Conservation (phyloP, 768 basidiomycete species). For the Suillus discolor region DNA sequence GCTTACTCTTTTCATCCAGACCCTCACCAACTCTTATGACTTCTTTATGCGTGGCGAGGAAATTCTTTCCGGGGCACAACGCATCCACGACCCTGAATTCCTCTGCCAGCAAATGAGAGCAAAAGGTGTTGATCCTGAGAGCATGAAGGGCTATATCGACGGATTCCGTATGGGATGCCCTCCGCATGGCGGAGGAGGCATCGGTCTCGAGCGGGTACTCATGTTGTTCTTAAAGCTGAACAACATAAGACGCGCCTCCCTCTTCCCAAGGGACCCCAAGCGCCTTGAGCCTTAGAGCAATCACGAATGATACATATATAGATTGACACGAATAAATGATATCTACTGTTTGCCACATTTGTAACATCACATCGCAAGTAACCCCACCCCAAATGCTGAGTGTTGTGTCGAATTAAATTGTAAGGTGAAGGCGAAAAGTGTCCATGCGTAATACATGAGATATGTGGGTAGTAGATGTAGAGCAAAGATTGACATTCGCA, state of each 20-base stretch:
- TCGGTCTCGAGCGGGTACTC: conserved; percentile 92
- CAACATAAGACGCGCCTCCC: conserved; percentile 89
- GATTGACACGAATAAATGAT: conserved; percentile 2
- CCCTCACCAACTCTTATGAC: conserved; percentile 97
- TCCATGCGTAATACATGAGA: conserved; percentile 26
- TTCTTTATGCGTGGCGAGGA: conserved; percentile 99
- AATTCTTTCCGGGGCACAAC: conserved; percentile 97
- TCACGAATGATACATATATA: neutral
- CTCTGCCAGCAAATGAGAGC: conserved; percentile 83
- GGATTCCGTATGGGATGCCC: conserved; percentile 94
- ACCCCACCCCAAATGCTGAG: conserved; percentile 2
- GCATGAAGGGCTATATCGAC: conserved; percentile 91
- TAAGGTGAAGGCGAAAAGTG: conserved; percentile 16
- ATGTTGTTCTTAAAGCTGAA: conserved; percentile 98
- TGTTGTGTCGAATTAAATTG: conserved; percentile 23
- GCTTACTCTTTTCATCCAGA: conserved; percentile 42
- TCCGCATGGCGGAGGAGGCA: conserved; percentile 96
- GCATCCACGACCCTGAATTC: conserved; percentile 88
- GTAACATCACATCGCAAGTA: conserved; percentile 7
- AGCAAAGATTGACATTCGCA: conserved; percentile 26
- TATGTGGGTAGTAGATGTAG: conserved; percentile 22
- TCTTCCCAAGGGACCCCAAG: conserved; percentile 98
- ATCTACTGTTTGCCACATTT: neutral
- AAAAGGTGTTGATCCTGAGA: conserved; percentile 88
- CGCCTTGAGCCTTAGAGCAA: conserved; percentile 76